Evolutionary conservation across 768 basidiomycete genomes (phyloP).

Genomic region (Mycena vulgaris): DNA sequence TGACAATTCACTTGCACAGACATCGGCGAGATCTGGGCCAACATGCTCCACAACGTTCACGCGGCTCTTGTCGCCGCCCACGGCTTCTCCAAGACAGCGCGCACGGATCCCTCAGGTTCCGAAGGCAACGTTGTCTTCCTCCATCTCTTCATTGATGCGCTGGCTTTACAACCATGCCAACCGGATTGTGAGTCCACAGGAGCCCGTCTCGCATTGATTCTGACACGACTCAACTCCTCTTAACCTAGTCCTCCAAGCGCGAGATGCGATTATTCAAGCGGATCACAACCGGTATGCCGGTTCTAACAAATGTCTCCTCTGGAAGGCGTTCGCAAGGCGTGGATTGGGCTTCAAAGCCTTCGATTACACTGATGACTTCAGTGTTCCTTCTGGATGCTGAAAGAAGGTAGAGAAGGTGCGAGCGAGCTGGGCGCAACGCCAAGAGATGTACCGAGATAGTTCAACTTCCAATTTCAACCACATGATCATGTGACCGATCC

Average conservation of each 20-base stretch:
- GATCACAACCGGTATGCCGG: slow-evolving; percentile 14
- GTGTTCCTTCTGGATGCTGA: slow-evolving; percentile 7
- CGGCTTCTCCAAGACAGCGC: slow-evolving; percentile 55
- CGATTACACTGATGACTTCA: slow-evolving; percentile 11
- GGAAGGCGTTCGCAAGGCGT: slow-evolving; percentile 1
- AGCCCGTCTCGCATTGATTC: too few species aligned
- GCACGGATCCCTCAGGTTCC: slow-evolving; percentile 55
- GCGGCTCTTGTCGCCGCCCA: slow-evolving; percentile 55
- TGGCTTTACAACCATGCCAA: slow-evolving; percentile 65
- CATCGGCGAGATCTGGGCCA: slow-evolving; percentile 74
- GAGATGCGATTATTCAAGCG: slow-evolving; percentile 12
- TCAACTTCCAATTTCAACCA: too few species aligned
- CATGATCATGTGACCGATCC: too few species aligned
- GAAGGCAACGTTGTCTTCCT: slow-evolving; percentile 69
- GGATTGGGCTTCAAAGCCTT: background rate
- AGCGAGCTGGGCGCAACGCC: too few species aligned
- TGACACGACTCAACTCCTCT: too few species aligned
- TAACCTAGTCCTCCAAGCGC: background rate
- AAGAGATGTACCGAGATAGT: too few species aligned
- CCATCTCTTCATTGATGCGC: slow-evolving; percentile 65
- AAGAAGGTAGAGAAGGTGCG: too few species aligned
- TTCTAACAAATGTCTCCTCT: slow-evolving; percentile 4
- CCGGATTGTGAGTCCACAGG: slow-evolving; percentile 53
- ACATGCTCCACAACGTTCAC: slow-evolving; percentile 60
- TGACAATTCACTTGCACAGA: slow-evolving; percentile 39